phyloP scores from a whole-genome alignment of 1,284 basidiomycete genomes.

The Ceratobasidium theobromae region DNA sequence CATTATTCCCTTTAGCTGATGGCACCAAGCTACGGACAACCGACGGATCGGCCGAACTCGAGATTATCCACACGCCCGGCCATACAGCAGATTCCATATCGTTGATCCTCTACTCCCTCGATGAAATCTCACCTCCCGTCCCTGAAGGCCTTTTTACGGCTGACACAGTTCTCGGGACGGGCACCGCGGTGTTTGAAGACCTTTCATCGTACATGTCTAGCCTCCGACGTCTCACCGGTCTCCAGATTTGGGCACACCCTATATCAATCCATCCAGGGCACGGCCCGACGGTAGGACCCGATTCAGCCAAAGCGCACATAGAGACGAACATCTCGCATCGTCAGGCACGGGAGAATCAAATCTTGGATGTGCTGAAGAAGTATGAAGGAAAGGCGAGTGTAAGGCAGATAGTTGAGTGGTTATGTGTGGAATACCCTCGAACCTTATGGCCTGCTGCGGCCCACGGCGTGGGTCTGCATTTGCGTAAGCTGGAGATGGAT shows the following conservation, averaged over 20 bases:
- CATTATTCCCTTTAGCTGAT: slow-evolving; percentile 24
- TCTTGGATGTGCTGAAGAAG: slow-evolving; percentile 59
- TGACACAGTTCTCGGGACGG: slow-evolving; percentile 89
- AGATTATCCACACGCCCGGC: slow-evolving; percentile 83
- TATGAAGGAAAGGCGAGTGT: slow-evolving; percentile 58
- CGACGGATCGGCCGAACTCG: slow-evolving; percentile 45
- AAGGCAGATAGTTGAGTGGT: slow-evolving; percentile 57
- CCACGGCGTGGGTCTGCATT: slow-evolving; percentile 67
- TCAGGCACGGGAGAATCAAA: slow-evolving; percentile 77
- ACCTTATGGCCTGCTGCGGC: slow-evolving; percentile 74
- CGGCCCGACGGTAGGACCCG: slow-evolving; percentile 70
- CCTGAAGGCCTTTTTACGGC: slow-evolving; percentile 78
- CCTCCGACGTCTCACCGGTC: slow-evolving; percentile 60
- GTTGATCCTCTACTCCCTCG: slow-evolving; percentile 53
- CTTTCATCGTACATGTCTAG: slow-evolving; percentile 71
- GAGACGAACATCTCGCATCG: slow-evolving; percentile 79
- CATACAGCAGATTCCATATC: slow-evolving; percentile 88
- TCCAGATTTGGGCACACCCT: slow-evolving; percentile 39
- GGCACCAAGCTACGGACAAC: slow-evolving; percentile 38
- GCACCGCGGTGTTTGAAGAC: slow-evolving; percentile 89
- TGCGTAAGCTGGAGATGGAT: slow-evolving; percentile 72
- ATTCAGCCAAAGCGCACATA: slow-evolving; percentile 56
- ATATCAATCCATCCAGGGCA: slow-evolving; percentile 79
- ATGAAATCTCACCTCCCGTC: slow-evolving; percentile 40
- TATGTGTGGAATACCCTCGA: slow-evolving; percentile 73